Percentiles rank a stretch among this genome's conserved stretches.
These are phyloP conservation scores for Lentinula sp. DNA, from an alignment of 768 basidiomycete species.

Conservation along the genomic window DNA sequence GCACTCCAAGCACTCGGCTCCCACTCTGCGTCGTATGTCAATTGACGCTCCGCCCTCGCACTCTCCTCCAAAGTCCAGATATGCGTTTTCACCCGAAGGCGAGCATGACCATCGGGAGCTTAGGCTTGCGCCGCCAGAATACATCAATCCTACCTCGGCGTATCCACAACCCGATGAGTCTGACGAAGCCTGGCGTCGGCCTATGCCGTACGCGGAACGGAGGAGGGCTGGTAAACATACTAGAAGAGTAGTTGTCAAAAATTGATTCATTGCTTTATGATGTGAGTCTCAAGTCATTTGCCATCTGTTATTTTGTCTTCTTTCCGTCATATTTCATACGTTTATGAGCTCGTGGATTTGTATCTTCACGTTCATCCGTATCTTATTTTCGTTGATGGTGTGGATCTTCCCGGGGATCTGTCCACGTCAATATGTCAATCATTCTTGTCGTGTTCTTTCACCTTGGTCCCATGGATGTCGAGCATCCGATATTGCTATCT, in stretches of 20 bases:
- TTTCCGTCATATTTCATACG: background rate
- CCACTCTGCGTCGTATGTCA: background rate
- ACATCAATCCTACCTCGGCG: background rate
- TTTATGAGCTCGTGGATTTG: background rate
- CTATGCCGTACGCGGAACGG: constrained; percentile 70
- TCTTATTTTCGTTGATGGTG: background rate
- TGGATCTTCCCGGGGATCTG: background rate
- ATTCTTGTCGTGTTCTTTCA: background rate
- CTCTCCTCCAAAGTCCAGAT: constrained; percentile 1
- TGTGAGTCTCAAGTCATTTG: background rate
- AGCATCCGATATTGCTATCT: background rate
- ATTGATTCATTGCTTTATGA: constrained; percentile 17
- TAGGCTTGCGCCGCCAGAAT: background rate
- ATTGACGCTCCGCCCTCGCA: background rate
- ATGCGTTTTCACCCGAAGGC: background rate
- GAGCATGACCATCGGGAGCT: background rate
- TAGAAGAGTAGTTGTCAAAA: constrained; percentile 58
- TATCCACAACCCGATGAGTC: constrained; percentile 32
- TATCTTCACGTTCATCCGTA: background rate
- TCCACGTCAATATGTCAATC: background rate
- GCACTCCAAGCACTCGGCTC: background rate
- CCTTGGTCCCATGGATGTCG: background rate
- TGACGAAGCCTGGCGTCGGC: constrained; percentile 68
- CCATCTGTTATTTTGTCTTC: background rate
- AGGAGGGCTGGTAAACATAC: constrained; percentile 80